Conservation (phyloP, 352 stramenopile species). For the Phytophthora foliorum region DNA sequence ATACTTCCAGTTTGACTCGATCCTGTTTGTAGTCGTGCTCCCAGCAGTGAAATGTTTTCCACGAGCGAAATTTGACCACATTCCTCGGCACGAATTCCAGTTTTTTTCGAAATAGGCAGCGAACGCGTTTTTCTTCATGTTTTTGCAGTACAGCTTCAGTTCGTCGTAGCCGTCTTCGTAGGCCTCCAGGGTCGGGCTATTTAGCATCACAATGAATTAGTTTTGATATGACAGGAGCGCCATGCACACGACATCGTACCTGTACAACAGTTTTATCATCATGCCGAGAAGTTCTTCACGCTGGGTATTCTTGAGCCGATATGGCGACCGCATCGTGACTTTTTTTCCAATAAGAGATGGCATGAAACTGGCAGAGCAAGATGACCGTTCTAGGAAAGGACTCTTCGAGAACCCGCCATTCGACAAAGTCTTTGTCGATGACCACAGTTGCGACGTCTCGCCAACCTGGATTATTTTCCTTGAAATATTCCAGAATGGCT, state of each 20-base stretch:
- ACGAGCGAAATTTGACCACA: constrained; percentile 24
- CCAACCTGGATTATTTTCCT: constrained; percentile 17
- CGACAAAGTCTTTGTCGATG: constrained; percentile 31
- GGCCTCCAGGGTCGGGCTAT: background rate
- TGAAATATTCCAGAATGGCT: too few species aligned
- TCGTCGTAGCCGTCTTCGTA: background rate
- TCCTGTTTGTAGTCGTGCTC: constrained; percentile 26
- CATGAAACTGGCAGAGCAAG: constrained; percentile 29
- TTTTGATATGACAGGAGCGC: too few species aligned
- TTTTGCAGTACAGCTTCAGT: constrained; percentile 4
- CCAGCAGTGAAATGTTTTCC: constrained; percentile 12
- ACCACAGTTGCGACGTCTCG: too few species aligned
- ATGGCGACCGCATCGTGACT: background rate
- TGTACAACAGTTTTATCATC: constrained; percentile 20
- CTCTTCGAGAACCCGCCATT: constrained; percentile 24
- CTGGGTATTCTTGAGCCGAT: constrained; percentile 16
- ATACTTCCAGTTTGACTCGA: constrained; percentile 37
- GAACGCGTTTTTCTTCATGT: too few species aligned
- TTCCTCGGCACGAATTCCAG: constrained; percentile 20
- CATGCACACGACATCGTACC: background rate
- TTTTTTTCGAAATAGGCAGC: constrained; percentile 27
- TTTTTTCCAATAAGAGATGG: constrained; percentile 17
- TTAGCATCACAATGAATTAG: too few species aligned
- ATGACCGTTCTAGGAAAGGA: constrained; percentile 12
- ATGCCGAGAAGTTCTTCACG: background rate